Evolutionary conservation across 2,329 filamentous ascomycete species (phyloP).

Genomic region (Helicocarpus griseus): DNA sequence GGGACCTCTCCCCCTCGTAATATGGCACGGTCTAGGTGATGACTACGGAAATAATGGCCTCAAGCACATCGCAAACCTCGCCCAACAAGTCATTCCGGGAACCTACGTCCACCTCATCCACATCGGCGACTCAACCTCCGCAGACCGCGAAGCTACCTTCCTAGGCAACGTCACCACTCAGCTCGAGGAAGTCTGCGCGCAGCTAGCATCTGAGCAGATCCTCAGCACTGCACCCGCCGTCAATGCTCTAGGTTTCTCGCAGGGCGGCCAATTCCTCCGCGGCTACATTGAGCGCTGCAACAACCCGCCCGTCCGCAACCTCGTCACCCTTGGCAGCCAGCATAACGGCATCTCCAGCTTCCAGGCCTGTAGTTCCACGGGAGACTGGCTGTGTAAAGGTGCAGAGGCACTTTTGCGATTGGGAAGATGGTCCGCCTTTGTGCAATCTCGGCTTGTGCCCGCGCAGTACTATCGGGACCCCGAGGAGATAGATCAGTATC

Average conservation of each 20-base stretch:
- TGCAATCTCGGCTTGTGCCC: constrained; percentile 73
- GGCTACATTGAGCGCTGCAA: constrained; percentile 86
- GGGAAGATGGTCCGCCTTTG: constrained; percentile 70
- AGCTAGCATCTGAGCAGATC: constrained; percentile 65
- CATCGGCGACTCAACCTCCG: constrained; percentile 53
- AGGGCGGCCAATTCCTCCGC: constrained; percentile 92
- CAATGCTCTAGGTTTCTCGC: constrained; percentile 89
- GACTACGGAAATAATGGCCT: constrained; percentile 67
- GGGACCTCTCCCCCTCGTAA: constrained; percentile 67
- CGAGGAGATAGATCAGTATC: constrained; percentile 58
- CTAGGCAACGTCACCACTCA: constrained; percentile 81
- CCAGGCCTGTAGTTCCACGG: constrained; percentile 52
- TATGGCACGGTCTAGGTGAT: constrained; percentile 79
- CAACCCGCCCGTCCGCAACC: constrained; percentile 58
- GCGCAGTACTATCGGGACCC: constrained; percentile 88
- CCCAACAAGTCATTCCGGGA: constrained; percentile 63
- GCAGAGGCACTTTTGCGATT: constrained; percentile 68
- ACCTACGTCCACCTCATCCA: constrained; percentile 76
- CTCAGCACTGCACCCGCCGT: constrained; percentile 72
- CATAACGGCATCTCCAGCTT: constrained; percentile 89
- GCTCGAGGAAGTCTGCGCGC: constrained; percentile 65
- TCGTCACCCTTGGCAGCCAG: constrained; percentile 83
- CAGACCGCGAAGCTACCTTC: constrained; percentile 77
- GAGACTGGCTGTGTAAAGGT: constrained; percentile 71
- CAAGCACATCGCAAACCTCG: constrained; percentile 59